These are phyloP conservation scores for Plectranthus barbatus DNA, from an alignment of 257 asterid genomes.

Conservation along the genomic window DNA sequence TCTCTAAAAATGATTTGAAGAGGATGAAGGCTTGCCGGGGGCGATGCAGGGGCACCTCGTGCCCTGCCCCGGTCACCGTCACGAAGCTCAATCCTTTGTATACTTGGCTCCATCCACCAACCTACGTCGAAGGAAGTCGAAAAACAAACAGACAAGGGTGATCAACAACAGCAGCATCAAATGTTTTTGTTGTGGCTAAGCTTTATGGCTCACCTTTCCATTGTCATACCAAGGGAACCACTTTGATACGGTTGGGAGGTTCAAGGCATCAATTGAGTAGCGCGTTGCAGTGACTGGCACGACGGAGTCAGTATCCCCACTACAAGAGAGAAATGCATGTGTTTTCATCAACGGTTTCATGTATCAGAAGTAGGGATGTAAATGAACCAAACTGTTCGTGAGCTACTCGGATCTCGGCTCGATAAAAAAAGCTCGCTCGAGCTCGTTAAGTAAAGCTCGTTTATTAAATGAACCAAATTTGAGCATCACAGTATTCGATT, in stretches of 20 bases:
- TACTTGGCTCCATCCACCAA: slow-evolving; percentile 99
- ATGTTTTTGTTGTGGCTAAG: no score
- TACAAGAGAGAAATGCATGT: slow-evolving; percentile 14
- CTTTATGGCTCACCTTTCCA: slow-evolving; percentile 39
- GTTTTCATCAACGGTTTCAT: not conserved
- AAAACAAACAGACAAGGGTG: not conserved
- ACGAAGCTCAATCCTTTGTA: slow-evolving; percentile 84
- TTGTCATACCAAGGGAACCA: slow-evolving; percentile 97
- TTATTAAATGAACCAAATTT: no score
- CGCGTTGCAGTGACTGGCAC: slow-evolving; percentile 96
- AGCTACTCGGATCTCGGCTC: no score
- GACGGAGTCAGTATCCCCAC: slow-evolving; percentile 94
- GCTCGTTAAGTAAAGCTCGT: no score
- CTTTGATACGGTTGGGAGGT: slow-evolving; percentile 65
- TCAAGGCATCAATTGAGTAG: slow-evolving; percentile 84
- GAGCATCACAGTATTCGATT: no score
- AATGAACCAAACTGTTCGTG: no score
- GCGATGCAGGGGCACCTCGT: slow-evolving; percentile 93
- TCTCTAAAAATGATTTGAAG: slow-evolving; percentile 59
- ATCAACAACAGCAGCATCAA: no score
- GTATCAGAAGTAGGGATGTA: no score
- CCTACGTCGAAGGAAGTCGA: slow-evolving; percentile 27
- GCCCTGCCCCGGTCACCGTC: slow-evolving; percentile 91
- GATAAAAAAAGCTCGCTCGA: no score
- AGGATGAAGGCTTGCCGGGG: slow-evolving; percentile 91